A percentile compares a stretch with the other conserved stretches of the same genome.
Conservation (phyloP, 129 eudicot species). For the Pulicaria dysenterica region DNA sequence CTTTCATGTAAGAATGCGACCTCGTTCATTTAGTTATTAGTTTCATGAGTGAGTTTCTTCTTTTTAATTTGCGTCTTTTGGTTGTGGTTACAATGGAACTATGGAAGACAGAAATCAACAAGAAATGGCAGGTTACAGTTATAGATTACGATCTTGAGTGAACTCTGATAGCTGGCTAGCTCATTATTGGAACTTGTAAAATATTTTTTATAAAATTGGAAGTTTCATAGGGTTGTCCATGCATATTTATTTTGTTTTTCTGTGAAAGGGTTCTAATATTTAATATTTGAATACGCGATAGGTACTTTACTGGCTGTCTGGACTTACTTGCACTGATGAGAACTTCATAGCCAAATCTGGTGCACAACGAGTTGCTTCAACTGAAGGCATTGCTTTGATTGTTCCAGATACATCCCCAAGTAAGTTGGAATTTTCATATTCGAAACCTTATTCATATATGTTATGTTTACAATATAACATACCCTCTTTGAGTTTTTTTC, state of each 20-base stretch:
- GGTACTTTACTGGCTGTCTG: conserved; percentile 99
- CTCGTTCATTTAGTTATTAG: background rate
- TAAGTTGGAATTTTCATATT: conserved; percentile 33
- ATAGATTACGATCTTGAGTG: background rate
- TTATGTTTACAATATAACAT: conserved; percentile 9
- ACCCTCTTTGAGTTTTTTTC: background rate
- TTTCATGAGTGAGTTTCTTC: background rate
- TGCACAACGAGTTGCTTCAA: conserved; percentile 93
- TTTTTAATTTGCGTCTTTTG: background rate
- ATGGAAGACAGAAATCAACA: background rate
- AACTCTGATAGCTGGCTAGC: background rate
- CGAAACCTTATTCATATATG: background rate
- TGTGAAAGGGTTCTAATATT: conserved; percentile 2
- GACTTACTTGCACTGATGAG: conserved; percentile 91
- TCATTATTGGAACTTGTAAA: background rate
- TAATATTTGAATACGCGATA: conserved; percentile 23
- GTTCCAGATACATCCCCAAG: conserved; percentile 98
- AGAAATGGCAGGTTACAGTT: background rate
- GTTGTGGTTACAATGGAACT: background rate
- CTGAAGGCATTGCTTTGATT: conserved; percentile 83
- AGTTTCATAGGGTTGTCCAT: background rate
- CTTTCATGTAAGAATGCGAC: background rate
- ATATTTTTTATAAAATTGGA: background rate
- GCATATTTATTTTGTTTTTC: background rate
- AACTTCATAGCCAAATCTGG: conserved; percentile 87